phyloP scores from a whole-genome alignment of 2,329 filamentous ascomycete species.

The Aspergillus jensenii region DNA sequence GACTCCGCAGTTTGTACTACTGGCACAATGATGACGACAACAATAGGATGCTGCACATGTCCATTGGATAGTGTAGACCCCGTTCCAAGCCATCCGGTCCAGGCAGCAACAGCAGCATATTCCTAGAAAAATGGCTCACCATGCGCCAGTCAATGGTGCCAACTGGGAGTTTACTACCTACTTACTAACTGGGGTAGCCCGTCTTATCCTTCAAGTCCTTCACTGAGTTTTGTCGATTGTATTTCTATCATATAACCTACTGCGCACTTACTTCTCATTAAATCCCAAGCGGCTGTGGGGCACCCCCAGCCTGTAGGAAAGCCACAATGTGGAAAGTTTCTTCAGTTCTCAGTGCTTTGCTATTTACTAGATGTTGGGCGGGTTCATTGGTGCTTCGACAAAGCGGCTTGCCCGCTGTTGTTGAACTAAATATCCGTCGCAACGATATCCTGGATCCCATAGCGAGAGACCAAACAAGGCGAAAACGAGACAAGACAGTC shows the following conservation, averaged over 20 bases:
- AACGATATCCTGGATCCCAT: constrained; percentile 47
- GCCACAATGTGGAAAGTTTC: constrained; percentile 12
- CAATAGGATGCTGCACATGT: constrained; percentile 1
- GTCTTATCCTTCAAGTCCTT: background rate
- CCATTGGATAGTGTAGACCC: background rate
- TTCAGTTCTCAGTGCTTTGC: constrained; percentile 12
- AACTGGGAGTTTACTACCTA: background rate
- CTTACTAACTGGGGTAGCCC: background rate
- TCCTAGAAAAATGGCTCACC: constrained; percentile 3
- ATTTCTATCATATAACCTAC: background rate
- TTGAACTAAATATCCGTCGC: constrained; percentile 53
- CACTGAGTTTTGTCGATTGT: background rate
- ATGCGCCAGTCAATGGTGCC: background rate
- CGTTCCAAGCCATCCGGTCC: background rate
- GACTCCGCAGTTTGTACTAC: background rate
- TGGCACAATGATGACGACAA: constrained; percentile 12
- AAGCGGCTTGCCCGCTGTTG: constrained; percentile 44
- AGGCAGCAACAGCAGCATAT: background rate
- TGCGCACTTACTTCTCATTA: background rate
- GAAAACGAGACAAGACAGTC: constrained; percentile 42
- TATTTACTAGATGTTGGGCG: constrained; percentile 17
- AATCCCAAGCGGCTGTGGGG: background rate
- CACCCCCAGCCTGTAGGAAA: background rate
- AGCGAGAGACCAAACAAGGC: constrained; percentile 46
- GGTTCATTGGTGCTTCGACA: constrained; percentile 30